Percentiles rank a stretch among this genome's conserved stretches.
These are phyloP conservation scores for Cyberlindnera meyerae DNA, from an alignment of 805 yeast genomes.

Conservation along the genomic window DNA sequence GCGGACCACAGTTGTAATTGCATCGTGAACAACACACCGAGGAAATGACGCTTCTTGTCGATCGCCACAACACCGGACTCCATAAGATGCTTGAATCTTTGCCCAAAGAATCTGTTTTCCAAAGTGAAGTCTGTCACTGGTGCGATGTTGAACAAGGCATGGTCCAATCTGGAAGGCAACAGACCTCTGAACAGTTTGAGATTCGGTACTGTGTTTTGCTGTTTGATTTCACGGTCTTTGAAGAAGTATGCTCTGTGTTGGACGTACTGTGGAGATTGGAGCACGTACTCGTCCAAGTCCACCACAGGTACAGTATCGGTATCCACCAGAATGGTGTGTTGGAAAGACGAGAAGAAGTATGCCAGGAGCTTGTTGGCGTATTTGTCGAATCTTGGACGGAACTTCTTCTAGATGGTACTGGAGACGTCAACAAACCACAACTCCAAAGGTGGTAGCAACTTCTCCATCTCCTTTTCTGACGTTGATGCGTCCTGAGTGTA, in stretches of 20 bases:
- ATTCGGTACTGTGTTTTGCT: constrained; percentile 22
- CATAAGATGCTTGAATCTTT: constrained; percentile 36
- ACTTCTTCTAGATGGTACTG: constrained; percentile 17
- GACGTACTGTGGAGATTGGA: constrained; percentile 30
- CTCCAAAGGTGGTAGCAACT: constrained; percentile 29
- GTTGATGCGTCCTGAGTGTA: no score
- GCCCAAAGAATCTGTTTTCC: constrained; percentile 34
- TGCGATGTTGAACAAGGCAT: constrained; percentile 32
- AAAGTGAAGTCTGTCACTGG: constrained; percentile 33
- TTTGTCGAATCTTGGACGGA: constrained; percentile 27
- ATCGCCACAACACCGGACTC: constrained; percentile 43
- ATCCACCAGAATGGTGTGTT: constrained; percentile 45
- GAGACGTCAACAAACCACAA: constrained; percentile 37
- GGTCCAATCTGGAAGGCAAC: constrained; percentile 38
- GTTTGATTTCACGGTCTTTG: constrained; percentile 38
- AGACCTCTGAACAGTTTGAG: constrained; percentile 39
- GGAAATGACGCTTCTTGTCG: constrained; percentile 44
- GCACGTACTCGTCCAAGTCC: constrained; percentile 32
- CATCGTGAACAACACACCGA: constrained; percentile 41
- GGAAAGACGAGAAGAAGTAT: constrained; percentile 43
- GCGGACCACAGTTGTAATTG: constrained; percentile 36
- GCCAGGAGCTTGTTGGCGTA: constrained; percentile 47
- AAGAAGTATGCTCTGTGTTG: constrained; percentile 38
- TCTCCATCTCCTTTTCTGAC: constrained; percentile 8
- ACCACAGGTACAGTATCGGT: constrained; percentile 45